Evolutionary conservation across 805 yeast species (phyloP), one percentile per base, ranked within the genome.

Genomic region (Ogataea angusta): DNA sequence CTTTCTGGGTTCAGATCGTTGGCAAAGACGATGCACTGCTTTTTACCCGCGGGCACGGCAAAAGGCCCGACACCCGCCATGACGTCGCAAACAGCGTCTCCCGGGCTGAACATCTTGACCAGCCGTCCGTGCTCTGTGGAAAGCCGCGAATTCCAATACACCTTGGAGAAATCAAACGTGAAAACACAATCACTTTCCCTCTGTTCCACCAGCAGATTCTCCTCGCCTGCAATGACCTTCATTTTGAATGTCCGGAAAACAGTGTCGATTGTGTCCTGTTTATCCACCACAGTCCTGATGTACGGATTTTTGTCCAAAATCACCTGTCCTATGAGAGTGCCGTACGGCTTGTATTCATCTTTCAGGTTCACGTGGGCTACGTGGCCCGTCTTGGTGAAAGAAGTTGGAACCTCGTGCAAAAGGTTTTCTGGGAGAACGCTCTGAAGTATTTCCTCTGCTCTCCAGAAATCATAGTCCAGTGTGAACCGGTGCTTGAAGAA

Each of bases 41-140:
- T 86, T 61, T 84, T 88, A 10, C 90, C 98, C 0, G 97, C 95
- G 0, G 99, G 99, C 1, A 93, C 78, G 2, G 95, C 91, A 68
- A 95, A 93, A 4, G 99, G 99, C 0, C 99, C 99, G 2, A 93
- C 98, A 34, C 99, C 99, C 1, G 96, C 98, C 78, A 95, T 86
- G 0, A 89, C 97, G 67, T 93, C 99, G 54, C 88, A 87, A 0
- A 95, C 85, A 6, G 88, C 85, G 44, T 83, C 84, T 8, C 84
- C 83, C 30, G 74, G 53, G 53, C 85, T 83, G 43, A 68, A 70
- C 27, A 64, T 57, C 1, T 65, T 59, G 3, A 93, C 82, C 30
- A 93, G 65, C 44, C 98, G 70, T 34, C 80, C 91, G 62, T 93
- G 99, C 56, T 93, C 99, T 0, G 96, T 86, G 51, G 89, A 91